These are phyloP conservation scores for Prasinococcaceae sp. DNA, from an alignment of 139 green algal species.

Conservation along the genomic window DNA sequence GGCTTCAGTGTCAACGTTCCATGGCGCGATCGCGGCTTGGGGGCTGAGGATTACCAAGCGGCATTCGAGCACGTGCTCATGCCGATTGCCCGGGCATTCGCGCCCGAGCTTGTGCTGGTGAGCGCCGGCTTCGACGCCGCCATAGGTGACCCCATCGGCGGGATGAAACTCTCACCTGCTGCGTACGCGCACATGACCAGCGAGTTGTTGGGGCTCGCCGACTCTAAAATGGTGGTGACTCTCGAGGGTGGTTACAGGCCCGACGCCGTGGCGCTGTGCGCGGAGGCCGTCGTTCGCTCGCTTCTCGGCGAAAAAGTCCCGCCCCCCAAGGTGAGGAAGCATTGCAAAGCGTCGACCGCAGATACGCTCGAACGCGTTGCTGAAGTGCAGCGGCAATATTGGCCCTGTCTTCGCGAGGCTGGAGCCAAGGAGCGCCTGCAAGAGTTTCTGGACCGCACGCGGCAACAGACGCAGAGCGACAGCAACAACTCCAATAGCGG, in stretches of 20 bases:
- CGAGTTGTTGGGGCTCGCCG: slow-evolving; percentile 8
- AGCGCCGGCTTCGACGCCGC: slow-evolving; percentile 61
- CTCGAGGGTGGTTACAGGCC: slow-evolving; percentile 37
- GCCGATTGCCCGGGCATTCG: slow-evolving; percentile 18
- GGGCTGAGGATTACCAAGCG: slow-evolving; percentile 44
- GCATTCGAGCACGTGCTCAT: slow-evolving; percentile 36
- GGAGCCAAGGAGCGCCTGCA: too few species aligned
- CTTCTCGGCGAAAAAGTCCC: too few species aligned
- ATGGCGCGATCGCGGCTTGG: slow-evolving; percentile 33
- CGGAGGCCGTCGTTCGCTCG: too few species aligned
- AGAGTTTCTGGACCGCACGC: too few species aligned
- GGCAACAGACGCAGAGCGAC: too few species aligned
- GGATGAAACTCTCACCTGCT: slow-evolving; percentile 14
- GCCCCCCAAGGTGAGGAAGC: too few species aligned
- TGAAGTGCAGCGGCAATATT: too few species aligned
- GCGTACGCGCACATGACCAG: slow-evolving; percentile 34
- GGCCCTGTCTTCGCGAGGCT: too few species aligned
- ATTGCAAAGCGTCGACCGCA: too few species aligned
- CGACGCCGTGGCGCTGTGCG: too few species aligned
- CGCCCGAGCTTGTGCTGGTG: slow-evolving; percentile 49
- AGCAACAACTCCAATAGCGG: too few species aligned
- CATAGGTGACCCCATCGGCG: slow-evolving; percentile 24
- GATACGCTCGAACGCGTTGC: too few species aligned
- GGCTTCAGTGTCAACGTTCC: slow-evolving; percentile 57
- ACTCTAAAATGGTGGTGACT: slow-evolving; percentile 12